These are phyloP conservation scores for Venturia asperata DNA, from an alignment of 2,329 filamentous ascomycete genomes.

Conservation along the genomic window DNA sequence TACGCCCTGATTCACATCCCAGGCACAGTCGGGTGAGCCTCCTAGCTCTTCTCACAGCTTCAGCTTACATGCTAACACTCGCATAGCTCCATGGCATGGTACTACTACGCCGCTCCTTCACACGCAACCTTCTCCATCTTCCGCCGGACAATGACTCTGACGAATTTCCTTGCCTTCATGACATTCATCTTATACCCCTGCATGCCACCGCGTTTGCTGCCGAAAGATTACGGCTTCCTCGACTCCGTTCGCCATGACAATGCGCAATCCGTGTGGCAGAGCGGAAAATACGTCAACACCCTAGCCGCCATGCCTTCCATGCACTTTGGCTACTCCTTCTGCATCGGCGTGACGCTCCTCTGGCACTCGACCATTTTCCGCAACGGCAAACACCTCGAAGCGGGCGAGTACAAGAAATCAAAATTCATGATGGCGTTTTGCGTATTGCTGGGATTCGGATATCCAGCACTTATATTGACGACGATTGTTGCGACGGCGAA, in stretches of 20 bases:
- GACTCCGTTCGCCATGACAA: slow-evolving; percentile 43
- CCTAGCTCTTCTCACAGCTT: neutral
- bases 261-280: slow-evolving; percentile 42
- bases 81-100: slow-evolving; percentile 54
- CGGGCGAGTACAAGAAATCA: slow-evolving; percentile 38
- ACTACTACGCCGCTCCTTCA: slow-evolving; percentile 52
- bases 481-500: slow-evolving; percentile 58
- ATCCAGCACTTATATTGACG: slow-evolving; percentile 48
- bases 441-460: slow-evolving; percentile 42
- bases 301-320: slow-evolving; percentile 44
- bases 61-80: slow-evolving; percentile 18
- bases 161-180: slow-evolving; percentile 47
- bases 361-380: slow-evolving; percentile 46
- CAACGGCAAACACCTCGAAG: slow-evolving; percentile 32
- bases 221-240: slow-evolving; percentile 39
- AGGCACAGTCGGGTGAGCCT: slow-evolving; percentile 49
- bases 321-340: slow-evolving; percentile 51
- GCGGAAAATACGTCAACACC: slow-evolving; percentile 40
- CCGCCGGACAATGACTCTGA: slow-evolving; percentile 43
- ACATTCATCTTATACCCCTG: slow-evolving; percentile 48
- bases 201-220: slow-evolving; percentile 46
- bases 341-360: slow-evolving; percentile 46
- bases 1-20: slow-evolving; percentile 56
- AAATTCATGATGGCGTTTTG: slow-evolving; percentile 39
- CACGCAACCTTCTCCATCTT: slow-evolving; percentile 39